These are phyloP conservation scores for Hyaloscypha hepaticicola DNA, from an alignment of 495 filamentous ascomycete species.

Conservation along the genomic window DNA sequence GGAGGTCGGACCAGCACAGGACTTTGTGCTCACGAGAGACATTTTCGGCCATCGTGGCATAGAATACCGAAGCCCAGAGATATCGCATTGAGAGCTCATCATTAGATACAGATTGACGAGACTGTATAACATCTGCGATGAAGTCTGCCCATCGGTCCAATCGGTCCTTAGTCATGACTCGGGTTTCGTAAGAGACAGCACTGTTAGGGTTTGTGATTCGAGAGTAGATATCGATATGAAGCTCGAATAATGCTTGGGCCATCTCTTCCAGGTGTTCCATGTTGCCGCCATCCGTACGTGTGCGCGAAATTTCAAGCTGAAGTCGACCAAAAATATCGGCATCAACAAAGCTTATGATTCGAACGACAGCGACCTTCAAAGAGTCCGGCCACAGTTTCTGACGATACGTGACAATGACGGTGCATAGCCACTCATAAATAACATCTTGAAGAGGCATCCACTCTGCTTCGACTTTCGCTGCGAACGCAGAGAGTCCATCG, in stretches of 20 bases:
- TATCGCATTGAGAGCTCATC: conserved; percentile 60
- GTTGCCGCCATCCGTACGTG: neutral
- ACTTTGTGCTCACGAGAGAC: conserved; percentile 74
- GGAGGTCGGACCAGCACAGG: conserved; percentile 71
- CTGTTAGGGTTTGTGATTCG: conserved; percentile 73
- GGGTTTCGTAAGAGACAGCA: conserved; percentile 58
- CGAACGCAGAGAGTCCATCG: conserved; percentile 57
- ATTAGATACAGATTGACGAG: conserved; percentile 36
- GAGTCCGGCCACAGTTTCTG: conserved; percentile 66
- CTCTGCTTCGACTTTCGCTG: conserved; percentile 48
- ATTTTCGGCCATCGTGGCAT: conserved; percentile 66
- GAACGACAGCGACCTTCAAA: conserved; percentile 68
- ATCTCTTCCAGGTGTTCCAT: conserved; percentile 47
- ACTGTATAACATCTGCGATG: conserved; percentile 58
- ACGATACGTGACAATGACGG: conserved; percentile 61
- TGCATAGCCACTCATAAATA: conserved; percentile 62
- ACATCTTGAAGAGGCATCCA: conserved; percentile 63
- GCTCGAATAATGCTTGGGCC: conserved; percentile 77
- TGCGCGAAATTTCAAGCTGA: conserved; percentile 41
- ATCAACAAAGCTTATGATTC: conserved; percentile 66
- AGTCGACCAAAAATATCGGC: conserved; percentile 62
- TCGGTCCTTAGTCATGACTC: conserved; percentile 63
- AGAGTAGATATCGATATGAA: conserved; percentile 84
- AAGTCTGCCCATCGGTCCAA: conserved; percentile 74
- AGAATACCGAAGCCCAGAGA: conserved; percentile 81